These are phyloP conservation scores for Plasmodium yoelii DNA, from an alignment of 169 alveolate species.

Conservation along the genomic window DNA sequence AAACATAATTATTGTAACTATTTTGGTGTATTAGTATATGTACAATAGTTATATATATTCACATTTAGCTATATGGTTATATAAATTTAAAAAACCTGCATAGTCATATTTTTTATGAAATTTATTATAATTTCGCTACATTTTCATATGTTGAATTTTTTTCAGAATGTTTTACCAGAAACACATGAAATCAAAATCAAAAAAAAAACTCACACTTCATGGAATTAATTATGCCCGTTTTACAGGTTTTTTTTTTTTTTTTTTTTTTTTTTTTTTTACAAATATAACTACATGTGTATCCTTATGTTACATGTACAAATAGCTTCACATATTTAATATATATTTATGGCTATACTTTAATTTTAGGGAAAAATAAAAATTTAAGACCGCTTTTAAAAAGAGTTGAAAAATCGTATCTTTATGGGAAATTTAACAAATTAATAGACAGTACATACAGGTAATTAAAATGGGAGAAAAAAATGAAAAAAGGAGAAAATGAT, in stretches of 20 bases:
- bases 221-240: constrained; percentile 85
- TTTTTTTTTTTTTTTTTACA: constrained; percentile 11
- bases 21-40: background rate
- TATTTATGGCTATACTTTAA: background rate
- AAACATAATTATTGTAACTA: no score
- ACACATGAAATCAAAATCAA: constrained; percentile 49
- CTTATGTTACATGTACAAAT: background rate
- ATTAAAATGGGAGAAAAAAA: background rate
- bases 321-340: background rate
- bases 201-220: constrained; percentile 80
- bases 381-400: constrained; percentile 85
- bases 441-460: constrained; percentile 76
- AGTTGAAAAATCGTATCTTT: constrained; percentile 89
- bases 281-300: background rate
- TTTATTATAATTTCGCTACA: background rate
- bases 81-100: background rate
- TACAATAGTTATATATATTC: background rate
- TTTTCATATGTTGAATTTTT: background rate
- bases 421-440: constrained; percentile 85
- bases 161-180: constrained; percentile 70
- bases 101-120: background rate
- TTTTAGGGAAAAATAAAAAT: constrained; percentile 82
- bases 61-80: background rate
- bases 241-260: constrained; percentile 40
- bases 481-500: background rate